Evolutionary conservation across 2,329 filamentous ascomycete species (phyloP), one percentile per base, ranked within the genome.

Genomic region (Cordyceps fumosorosea): DNA sequence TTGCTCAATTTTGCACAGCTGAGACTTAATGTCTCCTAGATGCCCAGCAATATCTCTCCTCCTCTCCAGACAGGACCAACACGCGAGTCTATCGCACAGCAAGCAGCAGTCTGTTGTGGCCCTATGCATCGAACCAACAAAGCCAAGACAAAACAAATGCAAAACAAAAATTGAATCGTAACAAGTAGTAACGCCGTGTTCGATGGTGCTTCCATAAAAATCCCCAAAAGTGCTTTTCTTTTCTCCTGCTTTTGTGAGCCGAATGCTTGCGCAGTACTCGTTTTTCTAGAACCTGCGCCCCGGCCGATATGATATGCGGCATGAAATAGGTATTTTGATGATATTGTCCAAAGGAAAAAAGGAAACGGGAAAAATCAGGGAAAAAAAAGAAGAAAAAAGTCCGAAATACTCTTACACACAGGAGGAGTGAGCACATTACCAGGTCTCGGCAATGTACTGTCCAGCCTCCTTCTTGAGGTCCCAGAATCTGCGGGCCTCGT

Each of bases 371-470:
- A 11, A 14, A 20, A 32, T 20, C 18, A 34, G 16, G 18, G n/a
- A 47, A 24, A 48, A 18, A 14, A 55, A 47, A 55, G 11, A 42
- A 29, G 22, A n/a, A 3, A 22, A 56, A 53, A 29, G 14, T 24
- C 29, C 22, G 32, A 24, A 24, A 40, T 56, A 61, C 14, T 56
- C 29, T 40, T 61, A 61, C 51, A 61, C 42, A 50, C 16, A n/a
- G 44, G 22, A 40, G 10, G 22, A 11, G 11, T 26, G 24, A 22
- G 18, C 20, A 37, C 8, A 64, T 69, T 70, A 88, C 85, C 85
- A 88, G 6, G 85, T 88, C 78, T 88, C 93, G 63, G 93, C 91
- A 81, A 97, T 96, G 74, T 97, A 99, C 78, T 97, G 93, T 4
- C 93, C 93, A 29, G 87, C 91, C 67, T 92, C 89, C 80, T 89